These are phyloP conservation scores for Wickerhamia fluorescens DNA, from an alignment of 805 yeast genomes.

Conservation along the genomic window DNA sequence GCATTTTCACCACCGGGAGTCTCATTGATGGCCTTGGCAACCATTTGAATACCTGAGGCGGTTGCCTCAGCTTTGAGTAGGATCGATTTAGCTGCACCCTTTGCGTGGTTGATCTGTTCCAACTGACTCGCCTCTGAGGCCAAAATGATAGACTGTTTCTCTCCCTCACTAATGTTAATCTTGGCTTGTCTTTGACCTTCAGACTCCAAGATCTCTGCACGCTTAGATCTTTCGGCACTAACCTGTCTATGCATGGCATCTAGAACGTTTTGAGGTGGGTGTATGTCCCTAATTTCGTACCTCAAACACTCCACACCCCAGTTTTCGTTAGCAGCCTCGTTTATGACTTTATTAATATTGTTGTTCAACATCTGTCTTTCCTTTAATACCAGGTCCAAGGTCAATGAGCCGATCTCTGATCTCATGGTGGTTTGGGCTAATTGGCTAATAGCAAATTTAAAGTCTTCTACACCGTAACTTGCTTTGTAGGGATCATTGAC, in stretches of 20 bases:
- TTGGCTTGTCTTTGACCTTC: slow-evolving; percentile 78
- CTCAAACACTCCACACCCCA: slow-evolving; percentile 85
- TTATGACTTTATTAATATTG: slow-evolving; percentile 71
- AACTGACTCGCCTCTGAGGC: slow-evolving; percentile 68
- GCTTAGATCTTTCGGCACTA: slow-evolving; percentile 75
- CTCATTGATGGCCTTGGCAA: slow-evolving; percentile 60
- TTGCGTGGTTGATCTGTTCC: slow-evolving; percentile 59
- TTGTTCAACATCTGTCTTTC: slow-evolving; percentile 69
- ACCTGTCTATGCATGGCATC: slow-evolving; percentile 92
- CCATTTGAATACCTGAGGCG: slow-evolving; percentile 57
- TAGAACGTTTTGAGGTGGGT: slow-evolving; percentile 78
- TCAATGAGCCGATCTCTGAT: slow-evolving; percentile 77
- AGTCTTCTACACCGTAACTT: slow-evolving; percentile 81
- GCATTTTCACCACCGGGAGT: slow-evolving; percentile 73
- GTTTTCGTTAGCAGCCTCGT: slow-evolving; percentile 69
- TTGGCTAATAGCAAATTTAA: slow-evolving; percentile 77
- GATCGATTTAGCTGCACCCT: slow-evolving; percentile 68
- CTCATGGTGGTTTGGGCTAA: slow-evolving; percentile 90
- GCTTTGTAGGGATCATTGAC: slow-evolving; percentile 82
- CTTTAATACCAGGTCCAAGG: slow-evolving; percentile 68
- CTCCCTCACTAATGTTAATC: slow-evolving; percentile 81
- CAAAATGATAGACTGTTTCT: slow-evolving; percentile 59
- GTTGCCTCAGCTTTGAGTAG: slow-evolving; percentile 62
- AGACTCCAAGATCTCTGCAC: slow-evolving; percentile 81
- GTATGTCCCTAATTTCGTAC: slow-evolving; percentile 82